phyloP scores from a whole-genome alignment of 2,329 filamentous ascomycete genomes.

The Aspergillus spinulosporus region DNA sequence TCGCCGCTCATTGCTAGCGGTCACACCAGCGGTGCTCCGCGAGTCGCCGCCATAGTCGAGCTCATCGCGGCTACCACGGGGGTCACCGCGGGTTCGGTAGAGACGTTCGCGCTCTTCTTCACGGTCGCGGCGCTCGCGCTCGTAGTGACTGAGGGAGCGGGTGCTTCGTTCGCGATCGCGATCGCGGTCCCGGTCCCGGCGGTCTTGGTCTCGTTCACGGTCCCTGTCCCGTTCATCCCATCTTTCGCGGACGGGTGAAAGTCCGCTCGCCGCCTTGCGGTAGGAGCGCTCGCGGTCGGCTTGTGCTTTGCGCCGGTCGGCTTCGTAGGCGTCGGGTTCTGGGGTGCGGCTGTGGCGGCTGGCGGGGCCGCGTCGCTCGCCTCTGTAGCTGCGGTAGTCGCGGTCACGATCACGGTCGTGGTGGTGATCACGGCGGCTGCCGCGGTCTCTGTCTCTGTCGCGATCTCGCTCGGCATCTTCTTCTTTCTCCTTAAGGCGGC shows the following conservation, averaged over 20 bases:
- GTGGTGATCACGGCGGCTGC: constrained; percentile 56
- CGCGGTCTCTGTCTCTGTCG: constrained; percentile 46
- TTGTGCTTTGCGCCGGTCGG: constrained; percentile 88
- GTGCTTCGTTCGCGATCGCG: constrained; percentile 38
- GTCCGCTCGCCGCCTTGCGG: constrained; percentile 72
- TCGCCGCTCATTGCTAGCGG: constrained; percentile 66
- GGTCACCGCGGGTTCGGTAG: constrained; percentile 79
- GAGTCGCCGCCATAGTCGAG: constrained; percentile 82
- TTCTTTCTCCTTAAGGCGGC: constrained; percentile 86
- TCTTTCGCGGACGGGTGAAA: constrained; percentile 50
- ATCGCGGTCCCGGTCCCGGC: constrained; percentile 45
- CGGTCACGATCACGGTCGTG: constrained; percentile 48
- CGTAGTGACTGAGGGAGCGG: constrained; percentile 56
- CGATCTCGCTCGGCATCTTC: constrained; percentile 70
- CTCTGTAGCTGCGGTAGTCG: constrained; percentile 52
- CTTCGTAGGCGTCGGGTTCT: constrained; percentile 93
- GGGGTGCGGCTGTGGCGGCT: constrained; percentile 76
- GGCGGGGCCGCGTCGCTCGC: constrained; percentile 41
- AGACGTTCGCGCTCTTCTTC: constrained; percentile 87
- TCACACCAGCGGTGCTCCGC: constrained; percentile 58
- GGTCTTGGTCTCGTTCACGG: constrained; percentile 40
- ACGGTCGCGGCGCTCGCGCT: constrained; percentile 80
- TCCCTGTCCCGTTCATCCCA: constrained; percentile 37
- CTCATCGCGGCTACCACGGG: constrained; percentile 77
- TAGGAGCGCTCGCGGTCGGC: constrained; percentile 93